Evolutionary conservation across 2,329 filamentous ascomycete species (phyloP).

Genomic region (Emmonsiellopsis sp.): DNA sequence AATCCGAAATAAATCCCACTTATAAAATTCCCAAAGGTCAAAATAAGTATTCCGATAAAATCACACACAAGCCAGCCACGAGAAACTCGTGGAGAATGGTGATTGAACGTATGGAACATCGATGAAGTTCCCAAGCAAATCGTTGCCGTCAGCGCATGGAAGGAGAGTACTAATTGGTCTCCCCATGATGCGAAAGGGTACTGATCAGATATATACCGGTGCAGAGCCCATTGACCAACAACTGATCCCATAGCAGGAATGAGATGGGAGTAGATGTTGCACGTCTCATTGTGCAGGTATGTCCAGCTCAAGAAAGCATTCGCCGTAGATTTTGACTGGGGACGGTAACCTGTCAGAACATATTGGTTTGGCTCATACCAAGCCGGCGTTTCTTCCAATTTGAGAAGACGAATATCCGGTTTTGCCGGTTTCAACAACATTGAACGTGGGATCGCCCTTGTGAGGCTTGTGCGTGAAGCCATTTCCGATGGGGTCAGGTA

Average conservation of each 20-base stretch:
- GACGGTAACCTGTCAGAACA: conserved; percentile 37
- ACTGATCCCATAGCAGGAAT: conserved; percentile 32
- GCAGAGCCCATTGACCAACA: conserved; percentile 1
- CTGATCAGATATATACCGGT: not conserved
- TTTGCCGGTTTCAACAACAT: not conserved
- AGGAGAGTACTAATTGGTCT: conserved; percentile 13
- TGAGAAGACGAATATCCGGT: conserved; percentile 16
- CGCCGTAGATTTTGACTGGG: conserved; percentile 28
- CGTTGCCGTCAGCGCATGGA: conserved; percentile 18
- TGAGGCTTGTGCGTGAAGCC: not conserved
- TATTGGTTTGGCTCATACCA: conserved; percentile 38
- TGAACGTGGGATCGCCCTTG: not conserved
- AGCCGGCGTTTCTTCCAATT: conserved; percentile 29
- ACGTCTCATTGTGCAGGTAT: conserved; percentile 37
- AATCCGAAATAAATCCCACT: conserved; percentile 29
- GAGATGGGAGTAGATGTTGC: conserved; percentile 40
- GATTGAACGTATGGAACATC: conserved; percentile 26
- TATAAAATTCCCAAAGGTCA: conserved; percentile 27
- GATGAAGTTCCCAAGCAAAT: conserved; percentile 26
- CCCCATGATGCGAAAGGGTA: not conserved
- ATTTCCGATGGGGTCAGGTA: too few species aligned
- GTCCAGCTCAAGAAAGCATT: conserved; percentile 33
- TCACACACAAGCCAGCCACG: conserved; percentile 21
- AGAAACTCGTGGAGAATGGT: conserved; percentile 21
- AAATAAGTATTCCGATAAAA: conserved; percentile 25